Percentiles rank a stretch among this genome's conserved stretches.
Conservation (phyloP, 306 rosid species). For the Citrullus amarus region DNA sequence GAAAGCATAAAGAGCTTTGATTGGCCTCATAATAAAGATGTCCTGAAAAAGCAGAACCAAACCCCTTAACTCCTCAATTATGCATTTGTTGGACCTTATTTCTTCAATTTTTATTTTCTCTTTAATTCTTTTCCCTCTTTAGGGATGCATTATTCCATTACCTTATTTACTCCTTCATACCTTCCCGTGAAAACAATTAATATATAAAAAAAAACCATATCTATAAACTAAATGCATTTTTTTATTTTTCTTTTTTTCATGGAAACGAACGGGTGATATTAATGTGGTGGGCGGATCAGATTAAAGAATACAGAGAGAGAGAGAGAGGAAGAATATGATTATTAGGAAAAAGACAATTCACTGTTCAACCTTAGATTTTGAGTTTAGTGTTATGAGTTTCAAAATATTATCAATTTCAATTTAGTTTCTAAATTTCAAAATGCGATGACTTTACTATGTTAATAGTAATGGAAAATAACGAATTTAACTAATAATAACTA, state of each 20-base stretch:
- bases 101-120: neutral
- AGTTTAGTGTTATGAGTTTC: too few species aligned
- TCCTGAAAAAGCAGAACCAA: slow-evolving; percentile 8
- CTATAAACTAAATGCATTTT: too few species aligned
- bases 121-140: neutral
- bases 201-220: neutral
- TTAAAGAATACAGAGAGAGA: neutral
- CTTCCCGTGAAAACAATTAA: neutral
- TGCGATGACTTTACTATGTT: too few species aligned
- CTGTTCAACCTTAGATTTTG: too few species aligned
- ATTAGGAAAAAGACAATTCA: too few species aligned
- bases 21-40: neutral
- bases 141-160: neutral
- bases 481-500: too few species aligned
- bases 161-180: neutral
- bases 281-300: neutral
- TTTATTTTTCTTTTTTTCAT: neutral
- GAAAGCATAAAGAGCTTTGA: neutral
- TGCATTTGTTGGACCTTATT: neutral
- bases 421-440: too few species aligned
- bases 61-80: neutral
- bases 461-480: too few species aligned
- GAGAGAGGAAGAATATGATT: neutral
- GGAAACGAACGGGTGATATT: neutral
- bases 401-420: too few species aligned